Percentiles rank a stretch among this genome's conserved stretches.
phyloP scores from a whole-genome alignment of 352 stramenopile species.

The Aphanomyces cochlioides region DNA sequence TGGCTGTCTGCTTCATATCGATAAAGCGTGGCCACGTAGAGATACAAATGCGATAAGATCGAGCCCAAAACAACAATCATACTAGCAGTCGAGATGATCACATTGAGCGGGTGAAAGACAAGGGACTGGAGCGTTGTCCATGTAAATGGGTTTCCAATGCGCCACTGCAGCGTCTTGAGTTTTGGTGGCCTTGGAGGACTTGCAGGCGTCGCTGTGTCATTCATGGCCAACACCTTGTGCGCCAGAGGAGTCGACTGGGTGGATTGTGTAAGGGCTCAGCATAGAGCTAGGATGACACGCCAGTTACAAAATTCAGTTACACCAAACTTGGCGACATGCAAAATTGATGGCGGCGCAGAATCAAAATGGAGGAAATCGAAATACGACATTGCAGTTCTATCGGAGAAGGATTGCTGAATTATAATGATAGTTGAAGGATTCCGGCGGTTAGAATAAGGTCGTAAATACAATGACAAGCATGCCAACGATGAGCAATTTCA shows the following conservation, averaged over 20 bases:
- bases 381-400: no score
- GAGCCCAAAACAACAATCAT: conserved; percentile 8
- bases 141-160: conserved; percentile 2
- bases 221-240: neutral
- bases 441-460: conserved; percentile 1
- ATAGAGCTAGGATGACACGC: neutral
- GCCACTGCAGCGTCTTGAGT: conserved; percentile 2
- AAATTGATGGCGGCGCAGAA: no score
- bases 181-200: neutral
- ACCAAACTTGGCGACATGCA: no score
- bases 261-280: neutral
- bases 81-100: conserved; percentile 4
- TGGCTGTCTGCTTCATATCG: neutral
- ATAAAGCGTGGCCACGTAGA: conserved; percentile 9
- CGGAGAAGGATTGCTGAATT: no score
- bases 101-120: conserved; percentile 20
- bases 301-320: no score
- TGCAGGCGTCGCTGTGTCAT: neutral
- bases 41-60: conserved; percentile 14
- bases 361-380: no score
- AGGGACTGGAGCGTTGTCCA: conserved; percentile 9
- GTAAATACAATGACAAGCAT: conserved; percentile 10
- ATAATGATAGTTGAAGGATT: no score
- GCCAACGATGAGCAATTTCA: conserved; percentile 16
- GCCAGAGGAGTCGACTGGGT: neutral